A percentile compares a stretch with the other conserved stretches of the same genome.
Conservation (phyloP, 495 filamentous ascomycete genomes). For the Talaromyces trachyspermus region DNA sequence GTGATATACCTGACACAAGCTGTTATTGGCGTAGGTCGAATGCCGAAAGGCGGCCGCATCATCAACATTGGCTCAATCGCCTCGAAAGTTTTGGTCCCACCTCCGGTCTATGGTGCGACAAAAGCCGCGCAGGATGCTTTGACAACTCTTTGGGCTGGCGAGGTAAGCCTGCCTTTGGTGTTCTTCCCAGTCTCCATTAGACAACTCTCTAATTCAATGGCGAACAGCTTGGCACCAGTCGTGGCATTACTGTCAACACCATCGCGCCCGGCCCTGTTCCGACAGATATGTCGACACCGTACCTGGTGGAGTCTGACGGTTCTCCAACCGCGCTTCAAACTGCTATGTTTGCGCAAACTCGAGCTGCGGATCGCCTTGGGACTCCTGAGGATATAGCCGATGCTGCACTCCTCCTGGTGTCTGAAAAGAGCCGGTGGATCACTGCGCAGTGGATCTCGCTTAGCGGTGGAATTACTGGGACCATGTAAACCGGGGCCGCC, state of each 20-base stretch:
- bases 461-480: conserved; percentile 9
- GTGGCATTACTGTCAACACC: conserved; percentile 1
- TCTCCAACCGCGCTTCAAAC: too few species aligned
- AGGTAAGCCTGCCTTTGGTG: not conserved
- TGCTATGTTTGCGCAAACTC: too few species aligned
- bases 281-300: too few species aligned
- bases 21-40: conserved; percentile 17
- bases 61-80: conserved; percentile 24
- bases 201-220: too few species aligned
- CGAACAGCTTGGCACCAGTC: not conserved
- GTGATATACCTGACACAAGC: conserved; percentile 17
- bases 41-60: conserved; percentile 23
- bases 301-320: too few species aligned
- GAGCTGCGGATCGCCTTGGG: not conserved
- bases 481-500: too few species aligned
- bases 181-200: not conserved
- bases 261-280: not conserved
- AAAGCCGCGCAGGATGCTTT: not conserved
- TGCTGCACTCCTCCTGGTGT: conserved; percentile 6
- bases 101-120: not conserved
- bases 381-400: conserved; percentile 8
- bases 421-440: conserved; percentile 10
- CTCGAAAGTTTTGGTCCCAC: conserved; percentile 6
- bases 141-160: not conserved
- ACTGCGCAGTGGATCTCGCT: conserved; percentile 8